Base-by-base conservation (phyloP, 805 yeast genomes). In the Torulaspora quercuum region DNA sequence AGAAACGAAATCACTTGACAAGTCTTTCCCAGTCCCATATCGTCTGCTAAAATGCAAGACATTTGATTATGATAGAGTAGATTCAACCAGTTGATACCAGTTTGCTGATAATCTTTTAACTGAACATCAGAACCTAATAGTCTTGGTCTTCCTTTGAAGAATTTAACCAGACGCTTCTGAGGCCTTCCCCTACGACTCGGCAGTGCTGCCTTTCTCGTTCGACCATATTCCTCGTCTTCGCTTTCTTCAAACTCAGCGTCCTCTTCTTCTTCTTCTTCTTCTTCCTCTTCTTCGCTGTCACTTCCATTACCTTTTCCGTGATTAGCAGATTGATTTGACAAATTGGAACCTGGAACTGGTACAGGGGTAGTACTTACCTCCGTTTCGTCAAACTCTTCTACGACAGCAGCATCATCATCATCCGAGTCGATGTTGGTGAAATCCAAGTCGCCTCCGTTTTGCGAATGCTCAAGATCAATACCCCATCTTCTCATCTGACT, bases 1-100 rank as follows among this genome's bases (percentile, higher is more conserved):
- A 92, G 65, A 56, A 92, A 92, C 6, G 97, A 74, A 63, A 92
- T 90, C 20, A 92, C 95, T 64, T 92, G 97, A 58, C 95, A 83
- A 0, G 98, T 92, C 58, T 92, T 92, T 42, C 99, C 99, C 32
- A 92, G 69, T 4, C 95, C 99, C 99, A 92, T 92, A 59, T 92
- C 99, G 65, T 92, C 99, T 0, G 98, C 99, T 32, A 92, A 68
- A 39, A 92, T 92, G 64, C 98, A 89, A 5, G 96, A 87, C 39
- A 92, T 69, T 11, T 78, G 72, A 54, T 82, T 78, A 41, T 76
- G 77, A 59, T 90, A 92, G 19, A 92, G 68, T 37, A 90, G 61
- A 44, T 80, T 72, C 37, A 92, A 68, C 99, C 99, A 92, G 59
- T 92, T 92, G 35, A 92, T 65, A 29, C 99, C 99, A n/a, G 89